Base-by-base conservation (phyloP, 305 asterid genomes). In the Solanum aculeatissimum region DNA sequence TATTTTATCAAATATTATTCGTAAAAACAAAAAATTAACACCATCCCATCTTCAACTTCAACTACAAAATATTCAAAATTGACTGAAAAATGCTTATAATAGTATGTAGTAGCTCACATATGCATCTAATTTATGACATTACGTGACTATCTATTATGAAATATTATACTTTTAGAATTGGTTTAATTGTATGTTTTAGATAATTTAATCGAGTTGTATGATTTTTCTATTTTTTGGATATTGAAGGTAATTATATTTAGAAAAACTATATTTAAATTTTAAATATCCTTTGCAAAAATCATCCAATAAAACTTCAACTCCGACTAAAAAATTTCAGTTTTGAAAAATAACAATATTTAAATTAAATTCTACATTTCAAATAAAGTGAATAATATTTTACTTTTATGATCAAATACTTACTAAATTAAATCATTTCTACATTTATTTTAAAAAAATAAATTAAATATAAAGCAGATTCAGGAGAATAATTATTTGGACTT, bases 171-270 rank as follows among this genome's bases (percentile, higher is more conserved):
- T 35, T 35, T 5, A 35, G 40, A 35, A 35, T 8, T 7, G 10
- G 9, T 21, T 10, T 0, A 0, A 21, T 58, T n/a, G 15, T 58
- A 58, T 53, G 0, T 21, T 58, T n/a, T 0, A 4, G 7, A 21
- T 58, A 4, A 21, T 9, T 21, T 58, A 58, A 0, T 58, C 3
- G 7, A 58, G 15, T 58, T 10, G 0, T 21, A 58, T 10, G 11
- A 0, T 1, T 58, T 57, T 58, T 0, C 3, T 21, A 21, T 13
- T 9, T 14, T 9, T 57, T 55, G 0, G 1, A 51, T 16, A 7
- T 16, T 53, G 10, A 53, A 9, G 21, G 18, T 53, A 53, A 53
- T 16, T 3, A 16, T 16, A 53, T 54, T 53, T 53, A 2, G 1
- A 53, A 13, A 53, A 53, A 53, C 5, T 14, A 47, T 4, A 1